Base-by-base conservation (phyloP, 345 rosid species). In the Brassica carinata region DNA sequence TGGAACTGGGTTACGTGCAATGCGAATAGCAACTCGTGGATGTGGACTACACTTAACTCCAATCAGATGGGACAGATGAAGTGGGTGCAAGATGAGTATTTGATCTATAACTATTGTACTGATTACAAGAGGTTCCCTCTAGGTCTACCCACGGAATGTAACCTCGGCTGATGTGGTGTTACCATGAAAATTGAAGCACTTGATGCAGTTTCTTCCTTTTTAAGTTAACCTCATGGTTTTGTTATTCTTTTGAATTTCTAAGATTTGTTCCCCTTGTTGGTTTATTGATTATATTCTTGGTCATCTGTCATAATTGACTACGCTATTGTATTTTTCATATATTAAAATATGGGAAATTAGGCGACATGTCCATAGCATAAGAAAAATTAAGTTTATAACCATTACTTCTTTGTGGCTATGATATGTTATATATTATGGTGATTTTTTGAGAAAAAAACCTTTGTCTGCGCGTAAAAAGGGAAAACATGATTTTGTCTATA, bases 61-160 rank as follows among this genome's bases (percentile, higher is more conserved):
- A 72, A 71, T 3, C 84, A 78, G 76, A 11, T 36, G 10, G 85
- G 80, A 19, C 86, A 83, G 77, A 75, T 85, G 78, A 73, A 79
- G 40, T 89, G 92, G 91, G 90, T 84, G 59, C 90, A 85, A 33
- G 59, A 86, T 5, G 73, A 86, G 5, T 87, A 73, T 78, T 86
- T 85, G 89, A 81, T 88, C 2, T 89, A 88, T 38, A 81, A 86
- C 73, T 89, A 88, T 31, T 88, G 91, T 83, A 81, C 69, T 0
- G 88, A 89, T 72, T 51, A 1, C 18, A 80, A 84, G 62, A 81
- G 91, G 66, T 87, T 87, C 69, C 82, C 93, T 8, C 82, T 83
- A 19, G 91, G 90, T 30, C 33, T 83, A 0, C 90, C 90, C 18
- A 58, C 73, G 0, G 91, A 89, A 76, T 88, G 93, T 71, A 58